Conservation (phyloP, 2,329 filamentous ascomycete genomes). For the Neofusicoccum kwambonambiense region DNA sequence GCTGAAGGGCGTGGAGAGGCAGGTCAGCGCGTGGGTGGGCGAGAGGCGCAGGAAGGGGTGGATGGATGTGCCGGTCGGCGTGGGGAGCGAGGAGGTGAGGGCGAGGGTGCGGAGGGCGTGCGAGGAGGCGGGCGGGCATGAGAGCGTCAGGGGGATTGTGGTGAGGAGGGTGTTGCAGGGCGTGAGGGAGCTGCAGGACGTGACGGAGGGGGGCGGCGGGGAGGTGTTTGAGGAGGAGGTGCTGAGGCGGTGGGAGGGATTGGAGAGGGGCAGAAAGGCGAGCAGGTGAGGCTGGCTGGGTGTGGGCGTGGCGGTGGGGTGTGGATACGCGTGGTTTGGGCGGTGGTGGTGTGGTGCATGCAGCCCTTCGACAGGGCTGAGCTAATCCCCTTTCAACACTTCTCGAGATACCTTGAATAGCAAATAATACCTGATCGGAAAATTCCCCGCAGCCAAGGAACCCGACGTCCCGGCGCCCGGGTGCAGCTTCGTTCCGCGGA, state of each 20-base stretch:
- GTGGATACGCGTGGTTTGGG: no score
- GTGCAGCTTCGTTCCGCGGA: no score
- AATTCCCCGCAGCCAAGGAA: no score
- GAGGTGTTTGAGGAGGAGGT: neutral
- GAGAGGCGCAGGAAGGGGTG: constrained; percentile 19
- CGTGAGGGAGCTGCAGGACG: neutral
- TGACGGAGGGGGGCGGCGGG: neutral
- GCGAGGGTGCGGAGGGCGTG: constrained; percentile 33
- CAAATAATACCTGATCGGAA: no score
- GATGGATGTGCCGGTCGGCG: constrained; percentile 36
- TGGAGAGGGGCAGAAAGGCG: neutral
- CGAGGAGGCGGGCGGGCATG: neutral
- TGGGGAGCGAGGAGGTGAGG: constrained; percentile 33
- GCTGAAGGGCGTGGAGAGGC: constrained; percentile 63
- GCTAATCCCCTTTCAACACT: no score
- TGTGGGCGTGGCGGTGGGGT: neutral
- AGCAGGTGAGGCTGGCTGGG: neutral
- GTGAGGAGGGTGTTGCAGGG: neutral
- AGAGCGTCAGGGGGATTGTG: neutral
- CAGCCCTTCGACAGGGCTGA: no score
- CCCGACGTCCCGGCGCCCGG: no score
- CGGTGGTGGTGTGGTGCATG: no score
- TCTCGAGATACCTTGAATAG: no score
- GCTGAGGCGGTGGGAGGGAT: neutral
- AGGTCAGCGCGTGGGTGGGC: constrained; percentile 30